Percentiles rank a stretch among this genome's conserved stretches.
phyloP scores from a whole-genome alignment of 2,329 filamentous ascomycete species.

The Microcera coccophila region DNA sequence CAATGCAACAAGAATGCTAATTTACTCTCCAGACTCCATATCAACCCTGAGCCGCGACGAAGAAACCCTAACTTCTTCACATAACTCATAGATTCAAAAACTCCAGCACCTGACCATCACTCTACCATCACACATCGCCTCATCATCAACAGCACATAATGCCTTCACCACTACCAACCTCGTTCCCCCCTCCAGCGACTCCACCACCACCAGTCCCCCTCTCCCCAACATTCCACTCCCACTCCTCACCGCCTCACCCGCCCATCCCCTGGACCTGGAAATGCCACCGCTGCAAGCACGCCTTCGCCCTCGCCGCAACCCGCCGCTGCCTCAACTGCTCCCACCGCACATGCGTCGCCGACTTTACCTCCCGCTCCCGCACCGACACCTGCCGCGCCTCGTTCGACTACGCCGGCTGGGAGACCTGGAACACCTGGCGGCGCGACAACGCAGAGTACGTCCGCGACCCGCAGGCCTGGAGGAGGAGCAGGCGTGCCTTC shows the following conservation, averaged over 20 bases:
- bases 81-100: too few relatives aligned
- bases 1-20: too few relatives aligned
- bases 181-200: background rate
- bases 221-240: background rate
- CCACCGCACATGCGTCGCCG: constrained; percentile 33
- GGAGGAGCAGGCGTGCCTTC: background rate
- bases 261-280: constrained; percentile 31
- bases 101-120: too few relatives aligned
- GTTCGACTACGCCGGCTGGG: constrained; percentile 36
- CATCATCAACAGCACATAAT: too few relatives aligned
- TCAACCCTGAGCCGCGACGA: too few relatives aligned
- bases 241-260: background rate
- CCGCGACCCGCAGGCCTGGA: constrained; percentile 6
- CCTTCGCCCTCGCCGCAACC: constrained; percentile 31
- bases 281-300: constrained; percentile 32
- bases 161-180: too few relatives aligned
- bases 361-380: background rate
- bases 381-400: constrained; percentile 25
- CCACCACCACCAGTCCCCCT: background rate
- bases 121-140: too few relatives aligned
- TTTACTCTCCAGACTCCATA: too few relatives aligned
- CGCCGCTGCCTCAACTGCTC: constrained; percentile 38
- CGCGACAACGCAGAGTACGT: constrained; percentile 13
- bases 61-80: too few relatives aligned
- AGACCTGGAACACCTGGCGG: constrained; percentile 26